Conservation (phyloP, 1,284 basidiomycete genomes). For the Apiotrichum montevideense region DNA sequence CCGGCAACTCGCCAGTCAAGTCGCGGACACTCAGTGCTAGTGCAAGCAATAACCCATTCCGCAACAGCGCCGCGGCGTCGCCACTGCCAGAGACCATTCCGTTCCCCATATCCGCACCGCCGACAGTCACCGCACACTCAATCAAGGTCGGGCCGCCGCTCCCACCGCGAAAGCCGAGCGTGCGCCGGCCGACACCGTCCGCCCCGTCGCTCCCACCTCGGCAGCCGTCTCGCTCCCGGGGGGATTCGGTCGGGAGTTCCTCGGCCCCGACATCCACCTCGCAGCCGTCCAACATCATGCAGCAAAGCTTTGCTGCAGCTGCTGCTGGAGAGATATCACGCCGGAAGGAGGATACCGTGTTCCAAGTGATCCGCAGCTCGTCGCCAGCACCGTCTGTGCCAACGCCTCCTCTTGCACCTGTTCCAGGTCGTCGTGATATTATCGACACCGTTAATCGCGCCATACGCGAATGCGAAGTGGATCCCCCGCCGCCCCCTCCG, state of each 20-base stretch:
- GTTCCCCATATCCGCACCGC: not conserved
- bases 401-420: not conserved
- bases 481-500: constrained; percentile 11
- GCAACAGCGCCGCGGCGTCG: not conserved
- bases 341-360: constrained; percentile 1
- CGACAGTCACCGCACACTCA: not conserved
- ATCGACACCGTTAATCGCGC: constrained; percentile 13
- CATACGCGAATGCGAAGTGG: constrained; percentile 11
- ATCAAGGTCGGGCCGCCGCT: constrained; percentile 11
- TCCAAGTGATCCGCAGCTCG: constrained; percentile 18
- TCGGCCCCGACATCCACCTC: constrained; percentile 15
- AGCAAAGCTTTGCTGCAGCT: constrained; percentile 18
- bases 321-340: not conserved
- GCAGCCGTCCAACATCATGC: constrained; percentile 13
- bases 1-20: constrained; percentile 8
- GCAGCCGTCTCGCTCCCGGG: not conserved
- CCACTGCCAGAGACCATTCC: not conserved
- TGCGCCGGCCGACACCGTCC: constrained; percentile 1
- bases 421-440: constrained; percentile 5
- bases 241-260: constrained; percentile 10
- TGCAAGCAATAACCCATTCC: constrained; percentile 18
- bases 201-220: not conserved
- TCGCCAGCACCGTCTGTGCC: not conserved
- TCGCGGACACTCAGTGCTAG: constrained; percentile 1
- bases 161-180: constrained; percentile 16